These are phyloP conservation scores for Tylopilus sp. DNA, from an alignment of 1,284 basidiomycete species.

Conservation along the genomic window DNA sequence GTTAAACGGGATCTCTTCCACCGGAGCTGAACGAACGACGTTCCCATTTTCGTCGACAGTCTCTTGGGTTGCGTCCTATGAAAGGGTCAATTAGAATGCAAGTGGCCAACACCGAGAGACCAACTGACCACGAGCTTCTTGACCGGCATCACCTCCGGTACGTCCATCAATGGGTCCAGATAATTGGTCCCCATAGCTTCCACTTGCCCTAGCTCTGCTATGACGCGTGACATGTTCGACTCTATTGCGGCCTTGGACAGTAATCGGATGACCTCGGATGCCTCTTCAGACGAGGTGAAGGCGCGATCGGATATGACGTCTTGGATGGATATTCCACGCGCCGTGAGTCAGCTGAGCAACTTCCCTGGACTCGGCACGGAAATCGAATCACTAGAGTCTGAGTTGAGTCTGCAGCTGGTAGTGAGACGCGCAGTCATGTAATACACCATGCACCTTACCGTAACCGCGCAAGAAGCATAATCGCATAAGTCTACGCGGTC, in stretches of 20 bases:
- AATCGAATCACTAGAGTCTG: constrained; percentile 27
- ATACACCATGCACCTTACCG: constrained; percentile 40
- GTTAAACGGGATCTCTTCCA: constrained; percentile 67
- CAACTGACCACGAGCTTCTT: constrained; percentile 28
- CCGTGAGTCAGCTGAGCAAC: constrained; percentile 50
- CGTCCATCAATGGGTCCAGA: constrained; percentile 46
- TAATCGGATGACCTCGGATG: constrained; percentile 51
- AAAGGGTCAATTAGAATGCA: background rate
- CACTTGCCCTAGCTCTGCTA: constrained; percentile 57
- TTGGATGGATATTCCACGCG: constrained; percentile 51
- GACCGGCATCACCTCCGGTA: constrained; percentile 63
- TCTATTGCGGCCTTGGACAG: constrained; percentile 63
- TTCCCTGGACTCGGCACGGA: constrained; percentile 18
- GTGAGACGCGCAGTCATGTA: constrained; percentile 8
- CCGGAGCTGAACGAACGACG: constrained; percentile 15
- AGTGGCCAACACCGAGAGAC: background rate
- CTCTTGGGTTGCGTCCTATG: constrained; percentile 20
- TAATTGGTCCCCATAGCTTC: constrained; percentile 44
- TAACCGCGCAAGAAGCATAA: constrained; percentile 59
- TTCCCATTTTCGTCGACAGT: constrained; percentile 26
- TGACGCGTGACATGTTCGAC: constrained; percentile 48
- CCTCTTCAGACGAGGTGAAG: constrained; percentile 54
- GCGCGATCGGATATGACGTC: constrained; percentile 58
- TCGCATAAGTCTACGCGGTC: constrained; percentile 60
- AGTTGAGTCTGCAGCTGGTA: constrained; percentile 38